Conservation (phyloP, 768 basidiomycete genomes). For the Cystobasidium tubakii region DNA sequence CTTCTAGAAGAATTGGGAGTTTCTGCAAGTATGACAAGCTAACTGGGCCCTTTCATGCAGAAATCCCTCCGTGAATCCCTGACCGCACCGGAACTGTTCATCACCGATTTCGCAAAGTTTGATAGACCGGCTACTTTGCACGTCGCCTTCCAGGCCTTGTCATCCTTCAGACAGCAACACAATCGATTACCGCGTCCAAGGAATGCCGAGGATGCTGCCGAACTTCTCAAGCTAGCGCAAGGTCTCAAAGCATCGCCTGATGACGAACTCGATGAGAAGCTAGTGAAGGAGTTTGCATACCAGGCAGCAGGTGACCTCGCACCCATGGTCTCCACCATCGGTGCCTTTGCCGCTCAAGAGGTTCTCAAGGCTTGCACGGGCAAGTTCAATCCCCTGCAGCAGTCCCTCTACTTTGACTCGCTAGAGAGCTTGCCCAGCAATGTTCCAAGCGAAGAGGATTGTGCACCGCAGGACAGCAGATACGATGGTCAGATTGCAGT, state of each 20-base stretch:
- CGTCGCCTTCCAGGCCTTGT: slow-evolving; percentile 88
- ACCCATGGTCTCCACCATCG: slow-evolving; percentile 85
- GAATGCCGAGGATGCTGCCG: slow-evolving; percentile 69
- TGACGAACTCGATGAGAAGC: slow-evolving; percentile 64
- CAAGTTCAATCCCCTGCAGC: slow-evolving; percentile 94
- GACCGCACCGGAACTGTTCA: slow-evolving; percentile 72
- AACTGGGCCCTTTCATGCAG: no score
- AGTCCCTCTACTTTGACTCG: slow-evolving; percentile 94
- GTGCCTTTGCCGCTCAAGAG: slow-evolving; percentile 97
- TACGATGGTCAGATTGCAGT: slow-evolving; percentile 95
- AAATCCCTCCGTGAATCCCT: slow-evolving; percentile 88
- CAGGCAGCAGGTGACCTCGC: slow-evolving; percentile 86
- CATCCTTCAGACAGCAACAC: slow-evolving; percentile 63
- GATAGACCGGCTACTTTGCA: slow-evolving; percentile 86
- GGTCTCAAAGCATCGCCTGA: slow-evolving; percentile 57
- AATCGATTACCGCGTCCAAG: slow-evolving; percentile 73
- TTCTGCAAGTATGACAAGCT: no score
- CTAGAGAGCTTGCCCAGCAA: slow-evolving; percentile 77
- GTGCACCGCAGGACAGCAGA: slow-evolving; percentile 70
- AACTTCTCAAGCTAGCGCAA: slow-evolving; percentile 70
- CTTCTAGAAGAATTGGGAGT: slow-evolving; percentile 34
- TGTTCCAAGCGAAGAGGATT: slow-evolving; percentile 55
- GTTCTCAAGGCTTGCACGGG: slow-evolving; percentile 93
- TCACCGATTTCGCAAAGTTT: slow-evolving; percentile 96
- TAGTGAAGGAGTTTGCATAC: slow-evolving; percentile 75